Percentiles rank a stretch among this genome's conserved stretches.
These are phyloP conservation scores for Coemansia sp. DNA, from an alignment of 192 early-diverging fungal genomes.

Conservation along the genomic window DNA sequence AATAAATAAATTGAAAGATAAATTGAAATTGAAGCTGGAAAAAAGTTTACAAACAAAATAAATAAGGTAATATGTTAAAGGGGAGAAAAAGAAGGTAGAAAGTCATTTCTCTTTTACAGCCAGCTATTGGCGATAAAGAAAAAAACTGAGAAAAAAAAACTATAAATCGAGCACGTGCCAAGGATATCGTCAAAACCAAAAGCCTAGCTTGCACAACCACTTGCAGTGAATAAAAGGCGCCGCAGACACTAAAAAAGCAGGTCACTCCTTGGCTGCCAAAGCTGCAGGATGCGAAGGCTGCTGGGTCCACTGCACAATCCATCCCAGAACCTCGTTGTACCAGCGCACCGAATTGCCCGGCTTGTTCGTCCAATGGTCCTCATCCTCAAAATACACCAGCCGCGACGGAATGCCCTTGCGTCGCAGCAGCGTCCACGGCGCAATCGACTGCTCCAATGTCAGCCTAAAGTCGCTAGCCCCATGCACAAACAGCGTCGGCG, in stretches of 20 bases:
- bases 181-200: no score
- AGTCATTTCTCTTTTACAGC: not conserved
- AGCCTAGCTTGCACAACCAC: no score
- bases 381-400: constrained; percentile 74
- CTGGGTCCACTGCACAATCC: constrained; percentile 47
- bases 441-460: constrained; percentile 64
- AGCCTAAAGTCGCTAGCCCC: constrained; percentile 69
- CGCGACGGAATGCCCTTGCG: constrained; percentile 65
- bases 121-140: no score
- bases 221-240: no score
- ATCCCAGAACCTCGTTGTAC: constrained; percentile 66
- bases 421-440: constrained; percentile 72
- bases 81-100: not conserved
- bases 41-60: not conserved
- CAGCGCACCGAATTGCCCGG: constrained; percentile 69
- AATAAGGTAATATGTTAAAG: constrained; percentile 3
- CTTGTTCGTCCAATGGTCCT: constrained; percentile 74
- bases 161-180: no score
- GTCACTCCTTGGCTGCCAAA: no score
- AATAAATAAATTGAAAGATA: not conserved
- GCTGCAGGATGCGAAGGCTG: no score
- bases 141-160: not conserved
- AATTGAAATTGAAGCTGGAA: not conserved
- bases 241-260: no score
- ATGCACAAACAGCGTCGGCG: constrained; percentile 77